A percentile compares a stretch with the other conserved stretches of the same genome.
Evolutionary conservation across 1,139 yeast genomes (phyloP).

Genomic region (Pneumocystis wakefieldiae): DNA sequence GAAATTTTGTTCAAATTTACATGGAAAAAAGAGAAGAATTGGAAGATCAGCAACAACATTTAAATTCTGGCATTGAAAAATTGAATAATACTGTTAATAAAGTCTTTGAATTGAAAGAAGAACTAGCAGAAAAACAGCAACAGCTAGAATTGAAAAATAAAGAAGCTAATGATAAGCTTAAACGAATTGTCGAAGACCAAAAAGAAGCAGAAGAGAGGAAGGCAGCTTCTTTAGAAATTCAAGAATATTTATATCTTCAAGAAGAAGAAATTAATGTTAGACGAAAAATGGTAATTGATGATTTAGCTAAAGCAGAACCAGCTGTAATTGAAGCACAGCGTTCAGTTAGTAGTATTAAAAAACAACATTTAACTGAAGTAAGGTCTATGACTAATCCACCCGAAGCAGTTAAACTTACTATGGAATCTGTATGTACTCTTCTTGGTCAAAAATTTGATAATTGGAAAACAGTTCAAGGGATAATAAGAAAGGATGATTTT

Average conservation of each 20-base stretch:
- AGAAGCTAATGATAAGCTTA: constrained; percentile 59
- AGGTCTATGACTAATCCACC: constrained; percentile 90
- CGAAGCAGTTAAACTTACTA: constrained; percentile 62
- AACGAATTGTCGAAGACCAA: constrained; percentile 70
- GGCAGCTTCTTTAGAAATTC: constrained; percentile 70
- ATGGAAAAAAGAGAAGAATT: constrained; percentile 33
- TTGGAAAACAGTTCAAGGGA: constrained; percentile 79
- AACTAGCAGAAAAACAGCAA: constrained; percentile 40
- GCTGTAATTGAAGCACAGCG: constrained; percentile 68
- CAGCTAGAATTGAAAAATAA: constrained; percentile 41
- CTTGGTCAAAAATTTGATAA: constrained; percentile 52
- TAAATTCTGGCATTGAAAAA: constrained; percentile 58
- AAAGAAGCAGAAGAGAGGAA: constrained; percentile 85
- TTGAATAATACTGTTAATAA: constrained; percentile 62
- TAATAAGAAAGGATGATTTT: constrained; percentile 73
- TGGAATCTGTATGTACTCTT: constrained; percentile 77
- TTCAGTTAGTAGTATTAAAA: constrained; percentile 82
- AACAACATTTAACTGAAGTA: constrained; percentile 79
- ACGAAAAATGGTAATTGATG: constrained; percentile 40
- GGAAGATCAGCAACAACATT: constrained; percentile 58
- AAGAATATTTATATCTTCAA: constrained; percentile 52
- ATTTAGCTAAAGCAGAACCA: constrained; percentile 67
- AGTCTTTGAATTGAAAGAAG: constrained; percentile 45
- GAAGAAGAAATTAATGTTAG: constrained; percentile 48
- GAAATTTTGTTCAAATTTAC: constrained; percentile 35